Evolutionary conservation across 768 basidiomycete genomes (phyloP), one percentile per base, ranked within the genome.

Genomic region (Naganishia vaughanmartiniae): DNA sequence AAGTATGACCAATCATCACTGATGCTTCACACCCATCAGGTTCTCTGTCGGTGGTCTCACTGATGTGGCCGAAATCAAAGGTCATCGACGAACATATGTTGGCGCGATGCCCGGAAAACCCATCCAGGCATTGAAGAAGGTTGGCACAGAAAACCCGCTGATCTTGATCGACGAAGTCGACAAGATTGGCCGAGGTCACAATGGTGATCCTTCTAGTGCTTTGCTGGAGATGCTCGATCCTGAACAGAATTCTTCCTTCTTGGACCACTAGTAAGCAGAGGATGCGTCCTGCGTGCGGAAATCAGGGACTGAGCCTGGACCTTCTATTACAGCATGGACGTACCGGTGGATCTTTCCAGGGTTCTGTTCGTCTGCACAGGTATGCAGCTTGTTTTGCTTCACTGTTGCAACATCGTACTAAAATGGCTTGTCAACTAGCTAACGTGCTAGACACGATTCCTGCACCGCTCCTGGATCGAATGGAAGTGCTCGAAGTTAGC

Each of bases 21-120:
- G 10, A 63, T n/a, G 24, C 33, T 19, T 21, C 24, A 24, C n/a
- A 7, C 39, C 30, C 3, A 11, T 2, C 19, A 67, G 76, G 36
- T 96, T 99, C 83, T 92, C 90, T 11, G 95, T 98, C 4, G 95
- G 96, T 73, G 95, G 96, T 17, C 82, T 99, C 78, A 92, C 92
- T 56, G 96, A 99, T 80, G 93, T 98, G 0, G 96, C 96, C 67
- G 96, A 98, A 85, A 97, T 99, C 78, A 98, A 98, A 83, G 96
- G 96, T 0, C 96, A 99, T 78, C 84, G 96, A 76, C 84, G 96
- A 79, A 99, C 95, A n/a, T 98, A 96, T 78, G 92, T 94, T 65
- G 92, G 90, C 65, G 93, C 93, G 0, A 84, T 96, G 53, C 93
- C 93, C 0, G 93, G 93, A 42, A 96, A 95, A 85, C 92, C 94